These are phyloP conservation scores for Neospora caninum DNA, from an alignment of 169 alveolate species.

Conservation along the genomic window DNA sequence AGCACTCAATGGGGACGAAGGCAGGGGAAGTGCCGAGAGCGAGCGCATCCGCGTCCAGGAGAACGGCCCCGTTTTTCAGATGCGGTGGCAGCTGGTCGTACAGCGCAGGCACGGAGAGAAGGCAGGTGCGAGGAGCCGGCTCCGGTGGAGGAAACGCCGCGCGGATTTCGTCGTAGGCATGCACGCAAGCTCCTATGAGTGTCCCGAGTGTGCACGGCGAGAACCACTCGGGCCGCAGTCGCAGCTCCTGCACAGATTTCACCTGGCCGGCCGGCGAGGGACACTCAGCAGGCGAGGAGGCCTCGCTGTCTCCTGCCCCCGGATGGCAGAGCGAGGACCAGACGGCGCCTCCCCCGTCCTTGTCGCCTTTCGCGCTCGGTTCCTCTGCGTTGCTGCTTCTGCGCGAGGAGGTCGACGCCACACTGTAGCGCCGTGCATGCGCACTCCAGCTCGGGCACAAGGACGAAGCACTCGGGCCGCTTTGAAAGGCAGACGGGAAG, in stretches of 20 bases:
- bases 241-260: background rate
- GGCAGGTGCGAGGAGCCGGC: constrained; percentile 4
- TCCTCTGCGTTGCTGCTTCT: background rate
- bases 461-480: background rate
- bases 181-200: constrained; percentile 27
- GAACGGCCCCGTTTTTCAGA: background rate
- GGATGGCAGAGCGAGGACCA: background rate
- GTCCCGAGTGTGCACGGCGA: constrained; percentile 21
- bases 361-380: background rate
- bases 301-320: background rate
- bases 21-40: background rate
- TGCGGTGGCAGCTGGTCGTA: constrained; percentile 33
- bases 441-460: background rate
- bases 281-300: background rate
- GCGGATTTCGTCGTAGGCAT: constrained; percentile 1
- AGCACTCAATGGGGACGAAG: background rate
- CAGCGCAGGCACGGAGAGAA: constrained; percentile 33
- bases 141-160: constrained; percentile 28
- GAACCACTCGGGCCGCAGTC: constrained; percentile 24
- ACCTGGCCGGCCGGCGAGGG: background rate
- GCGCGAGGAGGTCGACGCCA: background rate
- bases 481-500: constrained; percentile 3
- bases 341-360: background rate
- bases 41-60: constrained; percentile 22
- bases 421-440: background rate